Evolutionary conservation across 2,329 filamentous ascomycete genomes (phyloP).

Genomic region (Teratosphaeria pseudoeucalypti): DNA sequence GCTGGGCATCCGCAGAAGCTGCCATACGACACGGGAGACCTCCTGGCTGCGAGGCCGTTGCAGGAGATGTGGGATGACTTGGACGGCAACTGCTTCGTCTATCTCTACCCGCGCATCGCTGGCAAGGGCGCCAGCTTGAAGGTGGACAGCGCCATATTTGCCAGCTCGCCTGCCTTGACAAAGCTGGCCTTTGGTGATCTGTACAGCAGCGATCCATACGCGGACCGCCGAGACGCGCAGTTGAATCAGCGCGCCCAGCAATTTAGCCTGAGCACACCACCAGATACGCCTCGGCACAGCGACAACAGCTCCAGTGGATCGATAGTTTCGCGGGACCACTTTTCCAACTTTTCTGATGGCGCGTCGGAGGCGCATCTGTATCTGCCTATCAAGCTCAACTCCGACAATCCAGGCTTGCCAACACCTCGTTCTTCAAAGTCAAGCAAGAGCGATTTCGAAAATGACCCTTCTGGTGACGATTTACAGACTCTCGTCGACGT

Average conservation of each 20-base stretch:
- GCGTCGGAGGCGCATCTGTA: conserved; percentile 47
- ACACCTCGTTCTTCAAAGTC: conserved; percentile 10
- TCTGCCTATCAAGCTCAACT: conserved; percentile 47
- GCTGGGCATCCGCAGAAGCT: conserved; percentile 47
- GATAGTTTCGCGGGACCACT: conserved; percentile 31
- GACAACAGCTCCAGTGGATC: conserved; percentile 20
- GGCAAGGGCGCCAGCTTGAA: conserved; percentile 51
- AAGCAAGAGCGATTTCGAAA: conserved; percentile 12
- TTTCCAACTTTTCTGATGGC: conserved; percentile 38
- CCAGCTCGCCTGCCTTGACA: conserved; percentile 46
- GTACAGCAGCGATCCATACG: conserved; percentile 24
- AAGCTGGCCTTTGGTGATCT: conserved; percentile 45
- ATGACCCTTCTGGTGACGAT: conserved; percentile 34
- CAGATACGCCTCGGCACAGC: conserved; percentile 14
- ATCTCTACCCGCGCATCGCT: conserved; percentile 48
- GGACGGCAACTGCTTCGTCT: conserved; percentile 51
- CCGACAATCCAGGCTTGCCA: conserved; percentile 30
- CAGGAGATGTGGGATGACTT: conserved; percentile 51
- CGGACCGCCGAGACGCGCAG: conserved; percentile 26
- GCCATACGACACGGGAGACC: conserved; percentile 42
- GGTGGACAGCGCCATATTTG: conserved; percentile 48
- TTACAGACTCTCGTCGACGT: conserved; percentile 47
- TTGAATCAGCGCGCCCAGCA: conserved; percentile 19
- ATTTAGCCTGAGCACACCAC: conserved; percentile 22
- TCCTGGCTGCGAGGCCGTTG: conserved; percentile 44